Base-by-base conservation (phyloP, 208 protist species). In the Trypanosoma lewisi region DNA sequence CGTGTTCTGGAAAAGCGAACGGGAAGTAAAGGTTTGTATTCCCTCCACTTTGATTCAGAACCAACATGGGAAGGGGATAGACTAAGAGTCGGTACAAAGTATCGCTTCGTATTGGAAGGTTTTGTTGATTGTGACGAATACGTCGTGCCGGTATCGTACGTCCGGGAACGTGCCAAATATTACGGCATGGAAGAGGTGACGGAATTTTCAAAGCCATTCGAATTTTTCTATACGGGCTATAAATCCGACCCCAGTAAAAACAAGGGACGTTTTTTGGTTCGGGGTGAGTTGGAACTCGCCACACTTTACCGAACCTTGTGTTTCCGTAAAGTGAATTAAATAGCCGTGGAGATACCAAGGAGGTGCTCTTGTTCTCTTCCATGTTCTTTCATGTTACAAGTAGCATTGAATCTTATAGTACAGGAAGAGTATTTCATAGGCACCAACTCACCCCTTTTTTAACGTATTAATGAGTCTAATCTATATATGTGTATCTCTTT, bases 121-220 rank as follows among this genome's bases (percentile, higher is more conserved):
- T 95, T 95, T 74, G 89, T 95, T 4, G 85, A 95, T 63, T 93
- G 89, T 67, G 60, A 77, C 12, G 85, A 95, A 73, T 95, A 89
- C 51, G 82, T 93, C 11, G 89, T 93, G 11, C 80, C 85, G 33
- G 36, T 76, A 16, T 61, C 70, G 2, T 61, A 74, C 19, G 50
- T 95, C 8, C 63, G 54, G 28, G 25, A 55, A 21, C 53, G 63
- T 31, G 78, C 80, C 0, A 60, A 48, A 4, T 47, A 73, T 37
- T 62, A 67, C 48, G 63, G 54, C 19, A 37, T 66, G 65, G 57
- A 63, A 42, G 62, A 70, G 25, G 44, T 75, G 19, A 19, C 25
- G 1, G 61, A 75, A 33, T 67, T 64, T 53, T 69, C 69, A 5
- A 63, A 66, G 39, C n/a, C 53, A 6, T 75, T 75, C 31, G 21